Evolutionary conservation across 1,284 basidiomycete species (phyloP), one percentile per base, ranked within the genome.

Genomic region (Sanghuangporus baumii): DNA sequence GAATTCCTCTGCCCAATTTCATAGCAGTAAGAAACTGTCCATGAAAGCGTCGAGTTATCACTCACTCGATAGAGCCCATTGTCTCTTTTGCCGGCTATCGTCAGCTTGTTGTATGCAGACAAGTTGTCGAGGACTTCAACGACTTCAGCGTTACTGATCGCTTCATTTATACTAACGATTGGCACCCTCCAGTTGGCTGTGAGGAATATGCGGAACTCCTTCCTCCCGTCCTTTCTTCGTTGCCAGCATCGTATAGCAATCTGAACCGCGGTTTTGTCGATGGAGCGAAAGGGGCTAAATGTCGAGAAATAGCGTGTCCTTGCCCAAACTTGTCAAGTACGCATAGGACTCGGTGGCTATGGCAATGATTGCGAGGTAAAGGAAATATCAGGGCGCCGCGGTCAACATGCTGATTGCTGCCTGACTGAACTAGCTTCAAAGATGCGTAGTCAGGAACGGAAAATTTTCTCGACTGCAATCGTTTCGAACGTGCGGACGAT

Each of bases 31-130:
- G 43, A n/a, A 16, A 20, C 7, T 2, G 9, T 2, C 16, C 20
- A n/a, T n/a, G 43, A n/a, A 6, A 11, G 16, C 8, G 16, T n/a
- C 7, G 11, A 46, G 20, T 3, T 41, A n/a, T 3, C 31, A 20
- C 60, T 61, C 47, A 61, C 60, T 61, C 60, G 54, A 61, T 56
- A 48, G 60, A 61, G 20, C 60, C 60, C 60, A 61, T 61, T 16
- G 16, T n/a, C 1, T 41, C n/a, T 11, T 41, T 46, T 31, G 26
- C 26, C 3, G 2, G 26, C 5, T 46, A 14, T 46, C n/a, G 7
- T 8, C 20, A n/a, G 16, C 18, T 16, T 2, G 7, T n/a, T 7
- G 16, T n/a, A 18, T n/a, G 16, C 43, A n/a, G 16, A 46, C 8
- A n/a, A 46, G 43, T 46, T 46, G 43, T 46, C 7, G 16, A n/a